Percentiles rank a stretch among this genome's conserved stretches.
Evolutionary conservation across 306 rosid genomes (phyloP).

Genomic region (Ochetophila trinervis): DNA sequence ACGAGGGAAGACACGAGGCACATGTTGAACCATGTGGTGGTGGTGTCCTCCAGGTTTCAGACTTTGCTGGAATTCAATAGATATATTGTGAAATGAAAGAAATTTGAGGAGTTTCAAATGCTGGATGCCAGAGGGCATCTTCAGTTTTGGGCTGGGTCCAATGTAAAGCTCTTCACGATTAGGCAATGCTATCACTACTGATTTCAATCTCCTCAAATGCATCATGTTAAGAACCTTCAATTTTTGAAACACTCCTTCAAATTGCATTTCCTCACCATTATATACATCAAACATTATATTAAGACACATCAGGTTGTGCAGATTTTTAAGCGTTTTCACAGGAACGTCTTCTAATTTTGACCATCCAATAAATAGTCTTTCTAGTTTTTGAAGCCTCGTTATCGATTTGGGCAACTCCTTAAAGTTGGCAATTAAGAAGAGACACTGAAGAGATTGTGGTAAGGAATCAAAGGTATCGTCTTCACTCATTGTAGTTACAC

Average conservation of each 20-base stretch:
- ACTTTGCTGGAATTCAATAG: background rate
- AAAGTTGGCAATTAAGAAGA: constrained; percentile 6
- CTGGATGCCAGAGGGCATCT: background rate
- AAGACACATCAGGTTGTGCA: background rate
- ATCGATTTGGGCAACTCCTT: constrained; percentile 22
- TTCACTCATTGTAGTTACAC: background rate
- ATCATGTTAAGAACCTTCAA: background rate
- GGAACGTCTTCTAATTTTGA: constrained; percentile 10
- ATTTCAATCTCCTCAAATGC: background rate
- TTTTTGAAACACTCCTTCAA: constrained; percentile 5
- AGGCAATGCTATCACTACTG: background rate
- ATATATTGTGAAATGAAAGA: too few species aligned
- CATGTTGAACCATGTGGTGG: constrained; percentile 44
- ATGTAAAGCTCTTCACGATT: background rate
- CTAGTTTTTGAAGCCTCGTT: constrained; percentile 1
- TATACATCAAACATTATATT: background rate
- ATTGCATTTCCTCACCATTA: constrained; percentile 12
- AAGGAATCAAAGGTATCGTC: constrained; percentile 18
- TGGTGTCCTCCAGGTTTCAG: background rate
- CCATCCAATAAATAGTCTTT: background rate
- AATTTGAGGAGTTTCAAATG: background rate
- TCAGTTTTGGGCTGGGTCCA: background rate
- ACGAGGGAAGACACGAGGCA: too few species aligned
- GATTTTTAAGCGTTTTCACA: background rate
- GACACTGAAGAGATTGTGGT: background rate